These are phyloP conservation scores for Oryza punctata DNA, from an alignment of 176 grass and related monocot species.

Conservation along the genomic window DNA sequence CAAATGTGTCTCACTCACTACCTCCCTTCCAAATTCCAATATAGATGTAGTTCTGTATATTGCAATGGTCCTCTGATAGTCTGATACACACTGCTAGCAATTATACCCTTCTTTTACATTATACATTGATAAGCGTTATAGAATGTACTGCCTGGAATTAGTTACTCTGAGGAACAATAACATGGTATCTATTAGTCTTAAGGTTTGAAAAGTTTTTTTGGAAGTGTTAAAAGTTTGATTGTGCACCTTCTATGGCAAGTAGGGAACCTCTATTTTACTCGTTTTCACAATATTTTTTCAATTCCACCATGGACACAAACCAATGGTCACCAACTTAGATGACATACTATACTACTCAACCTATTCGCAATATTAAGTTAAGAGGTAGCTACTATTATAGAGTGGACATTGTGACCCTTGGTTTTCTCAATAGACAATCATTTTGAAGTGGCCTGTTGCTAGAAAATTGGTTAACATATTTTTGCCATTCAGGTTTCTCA, in stretches of 20 bases:
- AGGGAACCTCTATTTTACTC: not conserved
- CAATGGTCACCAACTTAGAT: not conserved
- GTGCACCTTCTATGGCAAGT: not conserved
- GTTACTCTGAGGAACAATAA: no score
- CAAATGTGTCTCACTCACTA: conserved; percentile 1
- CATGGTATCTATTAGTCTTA: no score
- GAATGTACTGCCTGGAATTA: not conserved
- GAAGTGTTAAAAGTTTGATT: not conserved
- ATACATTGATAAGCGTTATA: not conserved
- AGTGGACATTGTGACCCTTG: not conserved
- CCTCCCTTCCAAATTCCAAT: not conserved
- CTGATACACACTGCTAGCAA: not conserved
- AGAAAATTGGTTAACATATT: not conserved
- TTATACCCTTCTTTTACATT: not conserved
- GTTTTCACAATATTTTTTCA: not conserved
- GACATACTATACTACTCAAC: no score
- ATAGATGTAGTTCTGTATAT: not conserved
- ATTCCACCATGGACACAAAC: not conserved
- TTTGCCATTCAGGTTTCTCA: conserved; percentile 13
- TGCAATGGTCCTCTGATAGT: not conserved
- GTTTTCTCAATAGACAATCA: not conserved
- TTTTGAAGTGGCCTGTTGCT: not conserved
- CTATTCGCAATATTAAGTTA: not conserved
- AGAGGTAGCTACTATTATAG: not conserved
- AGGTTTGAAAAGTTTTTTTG: no score